Evolutionary conservation across 2,329 filamentous ascomycete species (phyloP).

Genomic region (Venturia asperata): DNA sequence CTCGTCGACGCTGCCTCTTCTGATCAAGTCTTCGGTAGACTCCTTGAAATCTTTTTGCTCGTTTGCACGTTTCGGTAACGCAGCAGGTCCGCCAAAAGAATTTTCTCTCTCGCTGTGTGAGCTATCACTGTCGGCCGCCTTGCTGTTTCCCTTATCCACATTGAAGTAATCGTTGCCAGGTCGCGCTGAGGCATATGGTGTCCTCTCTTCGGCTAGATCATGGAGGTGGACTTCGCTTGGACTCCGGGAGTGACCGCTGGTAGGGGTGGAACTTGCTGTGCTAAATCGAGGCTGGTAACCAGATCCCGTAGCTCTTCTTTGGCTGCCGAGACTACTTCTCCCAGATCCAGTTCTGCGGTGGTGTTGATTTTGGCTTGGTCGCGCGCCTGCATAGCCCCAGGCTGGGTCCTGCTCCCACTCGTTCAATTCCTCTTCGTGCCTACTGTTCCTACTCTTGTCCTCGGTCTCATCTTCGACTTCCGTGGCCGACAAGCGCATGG

Average conservation of each 20-base stretch:
- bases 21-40: slow-evolving; percentile 62
- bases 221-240: slow-evolving; percentile 34
- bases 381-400: slow-evolving; percentile 19
- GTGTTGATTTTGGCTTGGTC: slow-evolving; percentile 29
- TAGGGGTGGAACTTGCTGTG: slow-evolving; percentile 45
- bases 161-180: slow-evolving; percentile 11
- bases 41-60: slow-evolving; percentile 39
- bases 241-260: slow-evolving; percentile 34
- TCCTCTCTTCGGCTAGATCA: slow-evolving; percentile 37
- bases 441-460: slow-evolving; percentile 43
- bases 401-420: slow-evolving; percentile 19
- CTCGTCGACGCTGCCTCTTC: slow-evolving; percentile 78
- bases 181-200: slow-evolving; percentile 27
- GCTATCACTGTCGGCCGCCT: slow-evolving; percentile 4
- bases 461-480: slow-evolving; percentile 88
- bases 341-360: slow-evolving; percentile 69
- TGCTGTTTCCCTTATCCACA: background rate
- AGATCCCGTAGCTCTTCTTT: slow-evolving; percentile 32
- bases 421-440: slow-evolving; percentile 45
- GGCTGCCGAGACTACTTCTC: slow-evolving; percentile 54
- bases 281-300: slow-evolving; percentile 37
- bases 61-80: slow-evolving; percentile 40
- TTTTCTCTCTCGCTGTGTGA: slow-evolving; percentile 40
- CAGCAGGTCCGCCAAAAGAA: slow-evolving; percentile 48
- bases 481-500: slow-evolving; percentile 85